Evolutionary conservation across 345 rosid species (phyloP), one percentile per base, ranked within the genome.

Genomic region (Ceriops decandra): DNA sequence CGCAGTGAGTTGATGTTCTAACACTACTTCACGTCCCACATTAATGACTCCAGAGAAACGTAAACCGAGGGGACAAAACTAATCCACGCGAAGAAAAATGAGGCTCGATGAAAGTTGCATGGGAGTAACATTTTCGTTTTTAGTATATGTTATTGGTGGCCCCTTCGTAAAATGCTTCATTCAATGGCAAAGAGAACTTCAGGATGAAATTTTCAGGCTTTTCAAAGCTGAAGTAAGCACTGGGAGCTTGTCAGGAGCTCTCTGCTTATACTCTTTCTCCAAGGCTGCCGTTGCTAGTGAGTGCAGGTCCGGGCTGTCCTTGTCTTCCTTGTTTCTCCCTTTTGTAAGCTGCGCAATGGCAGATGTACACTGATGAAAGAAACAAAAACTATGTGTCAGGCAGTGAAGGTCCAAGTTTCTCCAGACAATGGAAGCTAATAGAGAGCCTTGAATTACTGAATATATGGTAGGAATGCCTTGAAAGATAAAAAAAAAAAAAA

Each of bases 271-370:
- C 72, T 87, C 95, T 73, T 87, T 90, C 84, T 92, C 93, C 82
- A 92, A 71, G 26, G 97, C 93, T 27, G 83, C 68, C 36, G 74
- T 83, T 5, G 90, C 93, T 33, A 91, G 81, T 26, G 90, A 81
- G 52, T 86, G 92, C 70, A 95, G 82, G 79, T 91, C 96, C 0
- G 85, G 84, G 65, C 90, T 79, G 71, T 90, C 96, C 71, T 81
- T 95, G 70, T 91, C 98, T 57, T 95, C 98, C 84, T 85, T 92
- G 86, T 81, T 86, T 80, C 85, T 77, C 26, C 97, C 97, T 75
- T 81, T 90, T 5, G 98, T 71, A 56, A 88, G 77, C 74, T 91
- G 99, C 27, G 91, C 76, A 5, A 88, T 87, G 32, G 92, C 97
- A 17, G 99, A 86, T 0, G 88, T 80, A 68, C 97, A 91, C 98